Conservation (phyloP, 2,329 filamentous ascomycete species). For the Bimuria novae-zelandiae region DNA sequence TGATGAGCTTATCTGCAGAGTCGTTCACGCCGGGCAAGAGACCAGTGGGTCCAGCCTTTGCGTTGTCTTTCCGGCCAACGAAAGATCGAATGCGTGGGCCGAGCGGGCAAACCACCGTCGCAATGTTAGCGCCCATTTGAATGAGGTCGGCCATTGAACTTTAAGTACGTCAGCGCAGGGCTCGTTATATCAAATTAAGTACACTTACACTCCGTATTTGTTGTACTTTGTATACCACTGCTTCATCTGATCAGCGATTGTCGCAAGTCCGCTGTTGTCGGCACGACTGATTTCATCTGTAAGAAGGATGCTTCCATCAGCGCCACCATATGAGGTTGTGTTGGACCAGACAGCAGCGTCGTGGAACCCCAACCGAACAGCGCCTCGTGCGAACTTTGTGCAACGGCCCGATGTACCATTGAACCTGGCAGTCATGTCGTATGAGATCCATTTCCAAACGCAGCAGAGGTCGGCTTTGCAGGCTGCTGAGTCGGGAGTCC, state of each 20-base stretch:
- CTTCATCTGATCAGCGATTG: conserved; percentile 17
- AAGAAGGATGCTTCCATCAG: conserved; percentile 33
- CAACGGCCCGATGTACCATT: conserved; percentile 26
- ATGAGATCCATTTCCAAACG: conserved; percentile 25
- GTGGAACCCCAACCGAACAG: conserved; percentile 34
- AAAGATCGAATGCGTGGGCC: conserved; percentile 39
- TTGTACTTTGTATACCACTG: too few species aligned
- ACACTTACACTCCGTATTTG: too few species aligned
- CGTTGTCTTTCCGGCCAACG: conserved; percentile 37
- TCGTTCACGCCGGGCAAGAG: conserved; percentile 34
- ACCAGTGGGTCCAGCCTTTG: conserved; percentile 22
- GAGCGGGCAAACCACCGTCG: conserved; percentile 29
- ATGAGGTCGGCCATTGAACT: conserved; percentile 42
- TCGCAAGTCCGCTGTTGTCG: conserved; percentile 30
- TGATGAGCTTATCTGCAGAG: conserved; percentile 32
- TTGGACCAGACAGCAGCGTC: conserved; percentile 34
- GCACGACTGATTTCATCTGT: conserved; percentile 20
- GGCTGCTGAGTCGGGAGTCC: conserved; percentile 10
- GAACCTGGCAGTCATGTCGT: conserved; percentile 23
- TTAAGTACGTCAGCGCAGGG: too few species aligned
- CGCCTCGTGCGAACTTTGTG: conserved; percentile 29
- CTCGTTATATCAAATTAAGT: too few species aligned
- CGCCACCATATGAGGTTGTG: conserved; percentile 23
- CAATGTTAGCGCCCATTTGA: conserved; percentile 31
- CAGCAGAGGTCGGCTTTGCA: conserved; percentile 36